Evolutionary conservation across 495 filamentous ascomycete genomes (phyloP), one percentile per base, ranked within the genome.

Genomic region (Penicillium malachiteum): DNA sequence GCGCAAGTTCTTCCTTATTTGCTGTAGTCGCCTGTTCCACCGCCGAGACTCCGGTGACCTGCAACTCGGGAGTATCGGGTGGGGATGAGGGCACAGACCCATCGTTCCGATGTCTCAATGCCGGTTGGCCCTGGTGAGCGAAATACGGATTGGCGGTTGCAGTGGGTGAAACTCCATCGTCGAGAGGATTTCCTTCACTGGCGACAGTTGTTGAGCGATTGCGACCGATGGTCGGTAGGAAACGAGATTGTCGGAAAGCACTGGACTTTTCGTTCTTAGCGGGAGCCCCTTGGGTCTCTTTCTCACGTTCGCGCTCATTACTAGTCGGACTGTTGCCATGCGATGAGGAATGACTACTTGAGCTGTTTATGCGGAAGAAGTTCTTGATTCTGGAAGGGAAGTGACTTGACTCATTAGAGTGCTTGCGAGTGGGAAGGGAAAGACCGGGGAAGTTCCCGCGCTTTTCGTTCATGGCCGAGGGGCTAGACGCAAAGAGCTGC

Each of bases 61-160:
- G 89, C 57, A 89, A 74, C 54, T 80, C 76, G 42, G 94, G 94
- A 5, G 91, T 94, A 72, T 96, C 92, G 26, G 94, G 92, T n/a
- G 94, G 95, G 37, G 92, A 96, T 1, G 92, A 91, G 18, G 94
- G 94, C n/a, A 94, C 88, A 60, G 90, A 96, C 64, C 87, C 89
- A 39, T 96, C 90, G 70, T 97, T 95, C 73, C 92, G 92, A 75
- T 98, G 94, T 59, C 94, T 84, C 59, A 97, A 75, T 50, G 89
- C 86, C 16, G 94, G 94, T 55, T 91, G 93, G 50, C 94, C 94
- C 69, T 98, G 94, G 70, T 97, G 95, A 46, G 86, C 88, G 71
- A 98, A 98, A 67, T 98, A 98, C 3, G 94, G 94, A 66, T 98
- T 98, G 31, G 92, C 95, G 58, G 92, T 86, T 13, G 93, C 95